phyloP scores from a whole-genome alignment of 768 basidiomycete genomes.

The Auricularia sp. region DNA sequence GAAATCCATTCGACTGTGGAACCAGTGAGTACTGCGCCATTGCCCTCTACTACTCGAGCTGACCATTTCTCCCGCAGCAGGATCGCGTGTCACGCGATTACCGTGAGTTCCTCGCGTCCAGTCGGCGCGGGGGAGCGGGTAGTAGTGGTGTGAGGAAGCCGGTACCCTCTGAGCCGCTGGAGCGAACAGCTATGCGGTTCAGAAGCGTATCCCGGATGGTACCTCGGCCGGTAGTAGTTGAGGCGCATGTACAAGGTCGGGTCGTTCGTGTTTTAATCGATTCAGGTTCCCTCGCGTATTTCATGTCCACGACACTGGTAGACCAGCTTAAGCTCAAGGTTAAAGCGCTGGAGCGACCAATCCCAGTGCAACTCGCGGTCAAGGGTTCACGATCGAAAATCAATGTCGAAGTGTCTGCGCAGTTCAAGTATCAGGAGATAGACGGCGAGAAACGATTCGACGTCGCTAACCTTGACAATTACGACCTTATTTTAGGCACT shows the following conservation, averaged over 20 bases:
- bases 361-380: conserved; percentile 8
- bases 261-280: background rate
- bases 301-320: background rate
- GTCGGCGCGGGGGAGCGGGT: background rate
- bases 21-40: background rate
- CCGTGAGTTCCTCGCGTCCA: background rate
- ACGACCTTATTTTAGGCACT: conserved; percentile 27
- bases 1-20: background rate
- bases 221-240: background rate
- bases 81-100: background rate
- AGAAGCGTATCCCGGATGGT: background rate
- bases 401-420: background rate
- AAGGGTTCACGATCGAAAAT: conserved; percentile 6
- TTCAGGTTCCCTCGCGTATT: background rate
- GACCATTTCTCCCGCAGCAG: background rate
- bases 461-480: conserved; percentile 26
- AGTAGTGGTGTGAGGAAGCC: background rate
- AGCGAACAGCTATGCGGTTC: background rate
- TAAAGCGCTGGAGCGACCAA: conserved; percentile 2
- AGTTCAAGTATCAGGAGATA: conserved; percentile 6
- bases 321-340: background rate
- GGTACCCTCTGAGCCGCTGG: background rate
- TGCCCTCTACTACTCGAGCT: background rate
- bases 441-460: conserved; percentile 13
- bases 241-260: background rate